A percentile compares a stretch with the other conserved stretches of the same genome.
Evolutionary conservation across 176 grass and related monocot genomes (phyloP).

Genomic region (Stipa capillata): DNA sequence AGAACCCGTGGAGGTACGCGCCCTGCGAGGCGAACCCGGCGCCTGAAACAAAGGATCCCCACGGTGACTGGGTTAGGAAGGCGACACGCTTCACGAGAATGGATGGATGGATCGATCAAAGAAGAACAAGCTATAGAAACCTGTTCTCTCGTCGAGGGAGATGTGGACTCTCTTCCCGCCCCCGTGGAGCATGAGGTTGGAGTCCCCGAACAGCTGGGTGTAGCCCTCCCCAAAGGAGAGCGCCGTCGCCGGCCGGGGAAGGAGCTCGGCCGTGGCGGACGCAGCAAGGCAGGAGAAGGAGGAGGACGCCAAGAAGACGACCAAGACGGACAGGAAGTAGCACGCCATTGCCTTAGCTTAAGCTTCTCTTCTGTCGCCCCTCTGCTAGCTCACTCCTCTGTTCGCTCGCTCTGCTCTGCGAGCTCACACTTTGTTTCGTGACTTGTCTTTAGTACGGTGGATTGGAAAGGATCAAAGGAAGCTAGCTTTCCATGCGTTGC

Average conservation of each 20-base stretch:
- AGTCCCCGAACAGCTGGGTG: conserved; percentile 85
- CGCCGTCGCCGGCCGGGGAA: background rate
- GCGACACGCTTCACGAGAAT: background rate
- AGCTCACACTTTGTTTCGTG: background rate
- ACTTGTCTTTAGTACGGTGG: background rate
- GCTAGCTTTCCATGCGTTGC: conserved; percentile 27
- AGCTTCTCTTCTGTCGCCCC: too few relatives aligned
- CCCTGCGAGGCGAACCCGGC: conserved; percentile 71
- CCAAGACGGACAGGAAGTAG: conserved; percentile 2
- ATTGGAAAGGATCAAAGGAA: conserved; percentile 28
- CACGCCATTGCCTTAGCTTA: conserved; percentile 49
- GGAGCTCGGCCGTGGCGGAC: conserved; percentile 11
- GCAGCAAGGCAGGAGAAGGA: conserved; percentile 9
- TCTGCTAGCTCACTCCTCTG: background rate
- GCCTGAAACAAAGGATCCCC: conserved; percentile 34
- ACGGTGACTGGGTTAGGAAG: too few relatives aligned
- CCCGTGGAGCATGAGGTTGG: conserved; percentile 77
- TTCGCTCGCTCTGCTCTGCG: background rate
- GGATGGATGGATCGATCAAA: background rate
- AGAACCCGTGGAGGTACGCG: conserved; percentile 61
- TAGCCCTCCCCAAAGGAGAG: conserved; percentile 75
- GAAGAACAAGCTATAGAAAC: background rate
- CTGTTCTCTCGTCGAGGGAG: conserved; percentile 76
- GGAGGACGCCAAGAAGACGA: background rate
- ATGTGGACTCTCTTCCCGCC: conserved; percentile 63